Evolutionary conservation across 331 rosid species (phyloP).

Genomic region (Saraca asoca): DNA sequence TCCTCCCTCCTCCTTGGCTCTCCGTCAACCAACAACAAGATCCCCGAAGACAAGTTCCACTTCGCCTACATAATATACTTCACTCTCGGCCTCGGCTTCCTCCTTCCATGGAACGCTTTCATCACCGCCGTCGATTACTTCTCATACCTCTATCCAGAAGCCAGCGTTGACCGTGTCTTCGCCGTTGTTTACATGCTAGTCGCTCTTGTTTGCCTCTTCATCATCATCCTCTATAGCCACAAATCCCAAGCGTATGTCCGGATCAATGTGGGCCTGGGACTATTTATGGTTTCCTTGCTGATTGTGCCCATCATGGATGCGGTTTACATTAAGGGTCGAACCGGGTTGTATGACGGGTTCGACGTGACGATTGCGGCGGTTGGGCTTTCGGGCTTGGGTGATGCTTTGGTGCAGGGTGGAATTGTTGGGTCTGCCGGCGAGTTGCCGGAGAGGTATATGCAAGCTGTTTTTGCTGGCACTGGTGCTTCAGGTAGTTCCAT

Average conservation of each 20-base stretch:
- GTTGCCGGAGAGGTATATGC: conserved; percentile 83
- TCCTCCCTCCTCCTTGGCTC: conserved; percentile 50
- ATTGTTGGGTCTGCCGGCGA: conserved; percentile 84
- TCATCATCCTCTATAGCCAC: conserved; percentile 65
- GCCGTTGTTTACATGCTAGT: conserved; percentile 73
- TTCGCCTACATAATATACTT: conserved; percentile 78
- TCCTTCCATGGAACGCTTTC: conserved; percentile 96
- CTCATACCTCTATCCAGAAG: conserved; percentile 75
- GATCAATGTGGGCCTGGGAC: conserved; percentile 64
- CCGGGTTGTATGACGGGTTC: conserved; percentile 74
- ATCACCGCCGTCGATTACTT: conserved; percentile 93
- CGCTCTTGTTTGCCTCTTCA: conserved; percentile 53
- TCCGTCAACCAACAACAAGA: conserved; percentile 8
- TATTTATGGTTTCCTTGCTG: conserved; percentile 59
- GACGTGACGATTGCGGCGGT: conserved; percentile 56
- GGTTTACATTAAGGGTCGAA: conserved; percentile 63
- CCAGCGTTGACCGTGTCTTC: conserved; percentile 83
- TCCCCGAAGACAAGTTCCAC: conserved; percentile 61
- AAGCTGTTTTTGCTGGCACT: conserved; percentile 86
- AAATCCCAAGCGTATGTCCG: conserved; percentile 55
- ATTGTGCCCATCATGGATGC: conserved; percentile 73
- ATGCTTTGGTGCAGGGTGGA: conserved; percentile 79
- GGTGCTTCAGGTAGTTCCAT: conserved; percentile 70
- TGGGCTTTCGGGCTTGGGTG: conserved; percentile 65
- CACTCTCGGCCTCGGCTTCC: conserved; percentile 72